Evolutionary conservation across 768 basidiomycete species (phyloP), one percentile per base, ranked within the genome.

Genomic region (Boletus reticulatus): DNA sequence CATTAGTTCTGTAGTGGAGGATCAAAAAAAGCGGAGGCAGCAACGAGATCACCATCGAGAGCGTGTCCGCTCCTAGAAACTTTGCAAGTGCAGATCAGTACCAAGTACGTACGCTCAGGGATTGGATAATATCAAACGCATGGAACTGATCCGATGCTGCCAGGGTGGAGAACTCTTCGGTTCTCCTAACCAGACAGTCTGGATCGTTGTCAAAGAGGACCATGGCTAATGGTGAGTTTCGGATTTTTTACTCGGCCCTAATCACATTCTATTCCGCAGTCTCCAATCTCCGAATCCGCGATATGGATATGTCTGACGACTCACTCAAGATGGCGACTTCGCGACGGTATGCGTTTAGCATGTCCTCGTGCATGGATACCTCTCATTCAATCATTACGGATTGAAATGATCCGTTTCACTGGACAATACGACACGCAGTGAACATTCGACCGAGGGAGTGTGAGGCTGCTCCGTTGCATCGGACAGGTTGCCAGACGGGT

Each of bases 401-500:
- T 53, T 22, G 10, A 22, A 19, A 37, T 53, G 19, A 2, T 16
- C 16, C 19, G 0, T 12, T 41, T 20, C 29, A 22, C 20, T 22
- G 50, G 5, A 10, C 8, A 34, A 12, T 5, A 3, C 4, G 34
- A 51, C 16, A 43, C 31, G 2, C 20, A 32, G 39, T 50, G 49
- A 39, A 1, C 1, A 27, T 50, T 50, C 10, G 20, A 43, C 0
- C 29, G 2, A 5, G 8, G 34, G 12, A 37, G 16, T 19, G 34
- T 13, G 29, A 10, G 17, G 16, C 19, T 22, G 48, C 17, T 14
- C 22, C 4, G 24, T 27, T 29, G 27, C 27, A 29, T 48, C 5
- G 0, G 11, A 29, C n/a, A 32, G 17, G 3, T 67, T 99, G 96
- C 95, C 67, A 97, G 85, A 92, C 96, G 6, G 96, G 96, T 36